Evolutionary conservation across 2,329 filamentous ascomycete species (phyloP).

Genomic region (Dothideomycetes sp.): DNA sequence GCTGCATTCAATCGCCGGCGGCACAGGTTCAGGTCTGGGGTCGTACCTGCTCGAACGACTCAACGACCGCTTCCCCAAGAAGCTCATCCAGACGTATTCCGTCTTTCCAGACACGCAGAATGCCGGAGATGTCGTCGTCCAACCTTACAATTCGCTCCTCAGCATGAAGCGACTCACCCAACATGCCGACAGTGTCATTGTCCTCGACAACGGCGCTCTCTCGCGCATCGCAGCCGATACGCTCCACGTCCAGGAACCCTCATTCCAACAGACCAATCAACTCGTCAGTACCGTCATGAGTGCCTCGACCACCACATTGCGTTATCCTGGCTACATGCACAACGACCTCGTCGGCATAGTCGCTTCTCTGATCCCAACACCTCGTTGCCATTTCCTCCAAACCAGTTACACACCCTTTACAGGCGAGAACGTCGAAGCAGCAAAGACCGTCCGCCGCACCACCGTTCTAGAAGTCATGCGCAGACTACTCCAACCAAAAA

Average conservation of each 20-base stretch:
- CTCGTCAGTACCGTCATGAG: constrained; percentile 97
- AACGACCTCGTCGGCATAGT: constrained; percentile 97
- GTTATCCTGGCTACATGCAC: constrained; percentile 99
- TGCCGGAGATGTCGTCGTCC: constrained; percentile 83
- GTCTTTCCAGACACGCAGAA: constrained; percentile 93
- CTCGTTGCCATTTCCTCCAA: constrained; percentile 95
- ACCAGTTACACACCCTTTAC: constrained; percentile 98
- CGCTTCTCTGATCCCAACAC: constrained; percentile 90
- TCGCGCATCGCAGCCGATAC: constrained; percentile 90
- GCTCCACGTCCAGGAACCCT: constrained; percentile 88
- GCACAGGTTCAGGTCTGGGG: constrained; percentile 90
- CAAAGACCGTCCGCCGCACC: constrained; percentile 95
- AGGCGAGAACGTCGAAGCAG: constrained; percentile 89
- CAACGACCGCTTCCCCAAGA: constrained; percentile 97
- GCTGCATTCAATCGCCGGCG: constrained; percentile 93
- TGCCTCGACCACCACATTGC: constrained; percentile 87
- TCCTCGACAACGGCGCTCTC: constrained; percentile 89
- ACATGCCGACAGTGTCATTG: constrained; percentile 95
- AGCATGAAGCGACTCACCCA: constrained; percentile 85
- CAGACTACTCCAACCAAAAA: constrained; percentile 89
- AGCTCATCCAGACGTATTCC: constrained; percentile 97
- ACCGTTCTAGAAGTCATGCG: constrained; percentile 98
- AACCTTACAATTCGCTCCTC: constrained; percentile 94
- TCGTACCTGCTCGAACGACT: constrained; percentile 90
- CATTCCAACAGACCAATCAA: constrained; percentile 96